Conservation (phyloP, 139 green algal species). For the Coelastrella sp. region DNA sequence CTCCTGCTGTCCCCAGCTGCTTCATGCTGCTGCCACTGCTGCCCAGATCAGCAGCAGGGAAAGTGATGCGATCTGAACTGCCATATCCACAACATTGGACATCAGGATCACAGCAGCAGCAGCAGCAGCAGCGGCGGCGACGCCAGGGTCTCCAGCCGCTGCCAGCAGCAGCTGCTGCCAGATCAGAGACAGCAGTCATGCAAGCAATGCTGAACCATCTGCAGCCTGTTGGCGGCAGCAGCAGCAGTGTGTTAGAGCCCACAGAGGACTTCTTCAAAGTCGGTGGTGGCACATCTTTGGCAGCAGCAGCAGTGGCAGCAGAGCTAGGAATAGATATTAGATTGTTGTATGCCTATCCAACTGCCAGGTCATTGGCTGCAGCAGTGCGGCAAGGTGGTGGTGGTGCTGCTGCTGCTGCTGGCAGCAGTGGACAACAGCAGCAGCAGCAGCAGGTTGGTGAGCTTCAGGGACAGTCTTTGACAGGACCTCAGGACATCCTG, state of each 20-base stretch:
- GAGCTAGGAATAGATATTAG: constrained; percentile 44
- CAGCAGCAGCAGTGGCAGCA: constrained; percentile 46
- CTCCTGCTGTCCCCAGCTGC: constrained; percentile 41
- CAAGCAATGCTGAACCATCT: neutral
- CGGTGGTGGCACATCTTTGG: constrained; percentile 59
- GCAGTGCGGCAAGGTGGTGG: neutral
- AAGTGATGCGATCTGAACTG: constrained; percentile 48
- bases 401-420: neutral
- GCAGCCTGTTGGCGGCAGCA: neutral
- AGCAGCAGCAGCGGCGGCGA: constrained; percentile 32
- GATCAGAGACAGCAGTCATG: neutral
- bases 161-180: neutral
- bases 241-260: constrained; percentile 51
- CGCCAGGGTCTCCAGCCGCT: neutral
- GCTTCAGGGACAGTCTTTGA: neutral
- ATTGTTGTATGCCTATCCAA: constrained; percentile 51
- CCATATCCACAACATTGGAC: neutral
- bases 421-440: neutral
- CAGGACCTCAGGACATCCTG: neutral
- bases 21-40: constrained; percentile 47
- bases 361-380: constrained; percentile 33
- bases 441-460: constrained; percentile 2
- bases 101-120: neutral
- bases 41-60: constrained; percentile 61
- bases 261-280: constrained; percentile 60